Base-by-base conservation (phyloP, 371 early-diverging fungal genomes). In the Actinomortierella wolfii region DNA sequence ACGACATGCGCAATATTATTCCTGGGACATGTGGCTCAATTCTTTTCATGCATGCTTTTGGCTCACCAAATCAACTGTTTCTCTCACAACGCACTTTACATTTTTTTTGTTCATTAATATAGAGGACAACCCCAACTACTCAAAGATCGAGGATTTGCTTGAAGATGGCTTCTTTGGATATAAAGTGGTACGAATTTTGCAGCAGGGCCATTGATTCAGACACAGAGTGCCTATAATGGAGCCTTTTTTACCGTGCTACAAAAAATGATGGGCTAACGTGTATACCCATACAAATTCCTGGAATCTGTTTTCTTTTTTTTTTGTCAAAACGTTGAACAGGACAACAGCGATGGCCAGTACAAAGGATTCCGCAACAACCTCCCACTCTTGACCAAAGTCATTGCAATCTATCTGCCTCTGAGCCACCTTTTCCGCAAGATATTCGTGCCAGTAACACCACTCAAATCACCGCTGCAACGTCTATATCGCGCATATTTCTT, bases 261-360 rank as follows among this genome's bases (percentile, higher is more conserved):
- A 15, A 54, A 34, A 17, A 26, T 18, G 13, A 45, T 46, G 40
- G 23, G 44, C 26, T 17, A 44, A 44, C 44, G 4, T 44, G 44
- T 44, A 2, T 5, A 48, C n/a, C n/a, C n/a, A n/a, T n/a, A 24
- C 15, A 23, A 15, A 48, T n/a, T 15, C 49, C 29, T 20, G 24
- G 3, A 41, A 7, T 39, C 23, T 42, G 48, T 17, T 17, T 44
- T 51, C 1, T 0, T 13, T 23, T 23, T 45, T 34, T 24, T 34
- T 40, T 47, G 1, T 40, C 42, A 13, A n/a, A n/a, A n/a, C n/a
- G n/a, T n/a, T n/a, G n/a, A n/a, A n/a, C 66, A 83, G 78, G 97
- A 97, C 68, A 88, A 93, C 69, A 90, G 90, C 51, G 97, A 97
- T 73, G 79, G 79, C 1, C 97, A 97, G 68, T 95, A 91, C 75